Evolutionary conservation across 805 yeast genomes (phyloP).

Genomic region (Cyberlindnera maclurae): DNA sequence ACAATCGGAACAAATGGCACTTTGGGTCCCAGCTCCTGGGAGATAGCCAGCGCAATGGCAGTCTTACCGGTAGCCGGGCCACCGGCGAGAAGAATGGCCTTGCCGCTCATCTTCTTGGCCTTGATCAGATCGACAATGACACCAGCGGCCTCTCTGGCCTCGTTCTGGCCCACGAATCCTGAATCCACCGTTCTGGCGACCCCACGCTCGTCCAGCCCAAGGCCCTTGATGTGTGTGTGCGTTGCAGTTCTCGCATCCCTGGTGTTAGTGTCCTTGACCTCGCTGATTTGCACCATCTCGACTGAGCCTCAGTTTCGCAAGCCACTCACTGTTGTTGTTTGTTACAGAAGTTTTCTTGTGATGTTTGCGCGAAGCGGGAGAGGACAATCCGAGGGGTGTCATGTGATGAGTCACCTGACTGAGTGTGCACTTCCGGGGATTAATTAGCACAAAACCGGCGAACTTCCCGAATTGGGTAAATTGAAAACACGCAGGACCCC

Average conservation of each 20-base stretch:
- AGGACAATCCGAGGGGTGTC: no score
- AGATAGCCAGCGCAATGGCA: conserved; percentile 90
- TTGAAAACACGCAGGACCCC: conserved; percentile 14
- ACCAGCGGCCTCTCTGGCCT: conserved; percentile 88
- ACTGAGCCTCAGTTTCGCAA: no score
- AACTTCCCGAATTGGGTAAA: conserved; percentile 19
- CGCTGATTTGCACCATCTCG: conserved; percentile 69
- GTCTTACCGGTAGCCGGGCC: conserved; percentile 99
- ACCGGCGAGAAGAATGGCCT: conserved; percentile 93
- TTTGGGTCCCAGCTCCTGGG: conserved; percentile 93
- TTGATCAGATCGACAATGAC: conserved; percentile 89
- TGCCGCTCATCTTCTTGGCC: conserved; percentile 87
- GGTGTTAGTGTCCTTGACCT: conserved; percentile 49
- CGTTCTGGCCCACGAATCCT: conserved; percentile 70
- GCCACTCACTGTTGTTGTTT: no score
- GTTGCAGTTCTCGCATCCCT: conserved; percentile 81
- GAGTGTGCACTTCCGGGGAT: background rate
- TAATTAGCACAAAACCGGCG: conserved; percentile 1
- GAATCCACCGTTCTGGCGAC: conserved; percentile 78
- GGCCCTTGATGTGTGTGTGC: conserved; percentile 93
- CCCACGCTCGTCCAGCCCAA: conserved; percentile 89
- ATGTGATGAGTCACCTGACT: no score
- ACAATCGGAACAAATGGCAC: conserved; percentile 98
- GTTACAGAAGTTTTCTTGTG: no score
- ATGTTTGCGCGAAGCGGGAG: no score